Base-by-base conservation (phyloP, 73 alveolate genomes). In the Paramecium tetraurelia region DNA sequence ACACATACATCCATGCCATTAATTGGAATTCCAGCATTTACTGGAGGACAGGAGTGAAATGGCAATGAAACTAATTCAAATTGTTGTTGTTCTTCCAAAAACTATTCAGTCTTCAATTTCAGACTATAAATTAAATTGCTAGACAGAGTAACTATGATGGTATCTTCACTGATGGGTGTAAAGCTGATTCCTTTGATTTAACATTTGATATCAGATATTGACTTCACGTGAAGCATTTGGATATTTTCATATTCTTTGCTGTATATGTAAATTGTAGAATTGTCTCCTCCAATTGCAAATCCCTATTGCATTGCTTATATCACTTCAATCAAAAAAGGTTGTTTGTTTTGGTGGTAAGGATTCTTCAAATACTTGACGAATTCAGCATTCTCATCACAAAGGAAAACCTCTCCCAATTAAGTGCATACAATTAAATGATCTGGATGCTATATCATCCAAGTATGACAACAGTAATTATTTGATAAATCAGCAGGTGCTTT, bases 1-100 rank as follows among this genome's bases (percentile, higher is more conserved):
- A 98, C 96, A 87, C 99, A 98, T 33, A 96, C 96, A 86, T 99
- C 99, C 96, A 98, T 83, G 11, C 99, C 99, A 41, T 93, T 93
- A 58, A 97, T 95, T n/a, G 98, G 96, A 24, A 24, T 22, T 1
- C 75, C 90, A 20, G 46, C 22, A 80, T 27, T 41, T 12, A 20
- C 87, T 9, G 58, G 58, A 29, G 90, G 90, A 16, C 77, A 50
- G n/a, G 92, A 70, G 29, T 89, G 94, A 59, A 89, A 89, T 7
- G 94, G 92, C 5, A 89, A 88, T 22, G 85, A 44, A 16, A 89
- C 90, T 31, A 70, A 71, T 70, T 89, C 94, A 20, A 89, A 70
- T 89, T 89, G n/a, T 70, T 89, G 22, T 70, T 89, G 50, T 70
- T 89, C 94, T 7, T 83, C 87, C 3, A 83, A 72, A 18, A 36